These are phyloP conservation scores for Manihot esculenta DNA, from an alignment of 441 rosid species.

Conservation along the genomic window DNA sequence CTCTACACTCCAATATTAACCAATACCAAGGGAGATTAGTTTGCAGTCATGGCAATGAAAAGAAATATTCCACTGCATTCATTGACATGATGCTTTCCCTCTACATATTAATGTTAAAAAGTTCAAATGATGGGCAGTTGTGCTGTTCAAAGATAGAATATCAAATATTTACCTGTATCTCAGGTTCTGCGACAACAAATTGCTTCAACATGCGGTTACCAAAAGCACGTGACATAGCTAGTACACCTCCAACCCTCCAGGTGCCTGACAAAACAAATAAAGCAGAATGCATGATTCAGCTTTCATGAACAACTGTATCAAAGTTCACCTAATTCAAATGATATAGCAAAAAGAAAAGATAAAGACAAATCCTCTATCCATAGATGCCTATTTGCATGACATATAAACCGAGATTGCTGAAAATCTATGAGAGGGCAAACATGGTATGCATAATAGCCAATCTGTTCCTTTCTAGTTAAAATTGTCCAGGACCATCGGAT, in stretches of 20 bases:
- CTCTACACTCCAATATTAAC: neutral
- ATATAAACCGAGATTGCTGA: neutral
- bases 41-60: neutral
- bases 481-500: neutral
- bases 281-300: constrained; percentile 11
- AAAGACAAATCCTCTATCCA: neutral
- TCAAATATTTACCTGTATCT: constrained; percentile 74
- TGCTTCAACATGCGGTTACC: constrained; percentile 99
- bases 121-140: neutral
- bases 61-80: constrained; percentile 1
- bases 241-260: constrained; percentile 98
- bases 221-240: constrained; percentile 98
- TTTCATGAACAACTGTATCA: neutral
- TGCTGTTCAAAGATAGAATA: neutral
- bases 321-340: neutral
- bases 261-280: constrained; percentile 68
- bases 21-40: neutral
- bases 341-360: neutral
- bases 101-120: neutral
- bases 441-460: neutral
- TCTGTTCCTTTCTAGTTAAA: neutral
- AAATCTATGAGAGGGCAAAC: neutral
- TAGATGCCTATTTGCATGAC: neutral
- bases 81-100: constrained; percentile 3
- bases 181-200: constrained; percentile 96